Conservation (phyloP, 352 stramenopile genomes). For the Phytophthora sojae region DNA sequence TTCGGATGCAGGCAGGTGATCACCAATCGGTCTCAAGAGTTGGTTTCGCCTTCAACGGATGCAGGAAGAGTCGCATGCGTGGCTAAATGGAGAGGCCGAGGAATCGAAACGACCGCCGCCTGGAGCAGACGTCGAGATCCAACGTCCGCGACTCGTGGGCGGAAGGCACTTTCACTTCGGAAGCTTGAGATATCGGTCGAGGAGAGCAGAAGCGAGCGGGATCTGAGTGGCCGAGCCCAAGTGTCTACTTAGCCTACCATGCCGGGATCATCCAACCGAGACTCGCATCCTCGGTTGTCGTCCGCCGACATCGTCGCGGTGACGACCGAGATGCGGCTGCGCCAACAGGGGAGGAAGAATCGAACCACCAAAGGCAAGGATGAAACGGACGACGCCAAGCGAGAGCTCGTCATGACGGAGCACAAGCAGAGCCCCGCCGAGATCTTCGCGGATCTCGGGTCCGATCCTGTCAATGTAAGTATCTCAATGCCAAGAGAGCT, state of each 20-base stretch:
- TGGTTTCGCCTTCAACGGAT: conserved; percentile 34
- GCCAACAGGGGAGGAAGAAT: conserved; percentile 59
- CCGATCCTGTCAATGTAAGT: conserved; percentile 59
- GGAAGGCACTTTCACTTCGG: conserved; percentile 35
- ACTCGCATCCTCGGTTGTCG: conserved; percentile 64
- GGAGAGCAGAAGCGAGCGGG: conserved; percentile 7
- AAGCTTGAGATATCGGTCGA: conserved; percentile 11
- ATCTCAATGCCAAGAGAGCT: too few species aligned
- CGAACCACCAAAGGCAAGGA: conserved; percentile 30
- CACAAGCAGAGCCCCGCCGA: conserved; percentile 79
- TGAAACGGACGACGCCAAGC: conserved; percentile 72
- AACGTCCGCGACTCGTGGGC: conserved; percentile 11
- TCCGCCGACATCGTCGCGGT: conserved; percentile 88
- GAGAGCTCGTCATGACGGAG: conserved; percentile 85
- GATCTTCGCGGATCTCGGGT: conserved; percentile 69
- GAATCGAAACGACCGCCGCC: conserved; percentile 34
- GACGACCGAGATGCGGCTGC: conserved; percentile 81
- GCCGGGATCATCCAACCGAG: conserved; percentile 35
- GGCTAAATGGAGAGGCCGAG: not conserved
- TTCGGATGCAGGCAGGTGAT: not conserved
- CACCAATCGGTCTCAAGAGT: not conserved
- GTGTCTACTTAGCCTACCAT: conserved; percentile 14
- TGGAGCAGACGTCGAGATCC: conserved; percentile 18
- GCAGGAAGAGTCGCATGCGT: conserved; percentile 14
- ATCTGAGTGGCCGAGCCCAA: conserved; percentile 12